Percentiles rank a stretch among this genome's conserved stretches.
These are phyloP conservation scores for Trametes elegans DNA, from an alignment of 768 basidiomycete genomes.

Conservation along the genomic window DNA sequence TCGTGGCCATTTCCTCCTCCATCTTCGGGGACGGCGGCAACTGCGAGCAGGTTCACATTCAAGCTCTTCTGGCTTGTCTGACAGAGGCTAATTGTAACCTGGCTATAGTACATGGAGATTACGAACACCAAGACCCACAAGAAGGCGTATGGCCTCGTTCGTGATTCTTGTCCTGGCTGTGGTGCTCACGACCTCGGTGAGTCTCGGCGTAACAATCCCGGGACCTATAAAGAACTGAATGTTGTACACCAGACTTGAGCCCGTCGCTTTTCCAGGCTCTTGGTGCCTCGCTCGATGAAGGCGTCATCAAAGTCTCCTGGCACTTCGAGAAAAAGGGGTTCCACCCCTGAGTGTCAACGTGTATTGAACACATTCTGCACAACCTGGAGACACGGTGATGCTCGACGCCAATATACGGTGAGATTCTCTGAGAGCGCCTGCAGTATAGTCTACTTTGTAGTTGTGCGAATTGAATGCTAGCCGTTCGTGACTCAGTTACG, in stretches of 20 bases:
- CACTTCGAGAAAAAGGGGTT: conserved; percentile 46
- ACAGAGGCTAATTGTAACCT: background rate
- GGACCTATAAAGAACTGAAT: no score
- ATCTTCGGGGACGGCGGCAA: conserved; percentile 52
- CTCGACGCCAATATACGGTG: no score
- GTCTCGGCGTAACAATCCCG: no score
- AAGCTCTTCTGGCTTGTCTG: background rate
- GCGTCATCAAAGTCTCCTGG: conserved; percentile 56
- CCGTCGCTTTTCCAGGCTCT: conserved; percentile 54
- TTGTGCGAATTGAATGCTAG: conserved; percentile 5
- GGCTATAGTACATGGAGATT: conserved; percentile 52
- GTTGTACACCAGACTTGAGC: conserved; percentile 58
- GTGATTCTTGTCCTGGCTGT: conserved; percentile 60
- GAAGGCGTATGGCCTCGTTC: conserved; percentile 44
- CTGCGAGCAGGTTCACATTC: conserved; percentile 56
- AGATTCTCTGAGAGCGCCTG: background rate
- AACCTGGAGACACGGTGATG: no score
- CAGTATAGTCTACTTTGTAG: conserved; percentile 1
- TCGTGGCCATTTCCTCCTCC: conserved; percentile 57
- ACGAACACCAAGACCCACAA: conserved; percentile 54
- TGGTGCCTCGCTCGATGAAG: conserved; percentile 38
- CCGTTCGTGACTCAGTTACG: background rate
- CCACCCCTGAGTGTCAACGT: conserved; percentile 7
- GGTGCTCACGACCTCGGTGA: conserved; percentile 52
- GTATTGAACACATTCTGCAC: no score